phyloP scores from a whole-genome alignment of 2,329 filamentous ascomycete genomes.

The Venturia nashicola region DNA sequence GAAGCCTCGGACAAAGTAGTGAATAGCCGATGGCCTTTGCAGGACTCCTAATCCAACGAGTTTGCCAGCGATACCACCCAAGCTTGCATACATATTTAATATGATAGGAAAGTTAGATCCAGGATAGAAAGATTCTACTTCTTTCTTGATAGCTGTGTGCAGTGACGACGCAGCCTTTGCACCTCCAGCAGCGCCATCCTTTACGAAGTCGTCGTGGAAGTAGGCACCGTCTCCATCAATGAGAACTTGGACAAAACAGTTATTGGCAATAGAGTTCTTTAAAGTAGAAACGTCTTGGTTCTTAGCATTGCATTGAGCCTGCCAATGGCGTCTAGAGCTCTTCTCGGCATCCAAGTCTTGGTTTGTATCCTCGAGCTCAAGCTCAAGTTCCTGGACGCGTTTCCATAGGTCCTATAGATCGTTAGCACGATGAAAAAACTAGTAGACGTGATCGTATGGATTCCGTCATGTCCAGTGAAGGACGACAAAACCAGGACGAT shows the following conservation, averaged over 20 bases:
- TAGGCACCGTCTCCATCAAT: constrained; percentile 39
- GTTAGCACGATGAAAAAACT: neutral
- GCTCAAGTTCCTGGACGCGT: constrained; percentile 17
- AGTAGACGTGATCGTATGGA: neutral
- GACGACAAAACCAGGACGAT: neutral
- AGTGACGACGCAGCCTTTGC: constrained; percentile 34
- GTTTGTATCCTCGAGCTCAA: constrained; percentile 18
- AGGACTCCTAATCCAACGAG: constrained; percentile 29
- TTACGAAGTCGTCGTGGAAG: constrained; percentile 32
- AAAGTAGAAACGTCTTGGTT: constrained; percentile 15
- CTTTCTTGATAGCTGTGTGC: constrained; percentile 27
- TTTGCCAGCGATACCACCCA: constrained; percentile 32
- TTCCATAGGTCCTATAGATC: constrained; percentile 18
- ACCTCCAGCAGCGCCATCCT: constrained; percentile 30
- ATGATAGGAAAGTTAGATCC: constrained; percentile 27
- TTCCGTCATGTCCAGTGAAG: neutral
- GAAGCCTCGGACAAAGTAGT: constrained; percentile 31
- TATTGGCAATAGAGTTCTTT: constrained; percentile 20
- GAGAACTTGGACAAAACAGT: constrained; percentile 32
- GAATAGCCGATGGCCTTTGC: constrained; percentile 25
- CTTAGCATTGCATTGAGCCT: constrained; percentile 16
- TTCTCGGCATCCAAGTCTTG: constrained; percentile 22
- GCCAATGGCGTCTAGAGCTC: constrained; percentile 21
- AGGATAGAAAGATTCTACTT: constrained; percentile 28
- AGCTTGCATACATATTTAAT: constrained; percentile 34